Conservation (phyloP, 2,329 filamentous ascomycete species). For the Beauveria sp. region DNA sequence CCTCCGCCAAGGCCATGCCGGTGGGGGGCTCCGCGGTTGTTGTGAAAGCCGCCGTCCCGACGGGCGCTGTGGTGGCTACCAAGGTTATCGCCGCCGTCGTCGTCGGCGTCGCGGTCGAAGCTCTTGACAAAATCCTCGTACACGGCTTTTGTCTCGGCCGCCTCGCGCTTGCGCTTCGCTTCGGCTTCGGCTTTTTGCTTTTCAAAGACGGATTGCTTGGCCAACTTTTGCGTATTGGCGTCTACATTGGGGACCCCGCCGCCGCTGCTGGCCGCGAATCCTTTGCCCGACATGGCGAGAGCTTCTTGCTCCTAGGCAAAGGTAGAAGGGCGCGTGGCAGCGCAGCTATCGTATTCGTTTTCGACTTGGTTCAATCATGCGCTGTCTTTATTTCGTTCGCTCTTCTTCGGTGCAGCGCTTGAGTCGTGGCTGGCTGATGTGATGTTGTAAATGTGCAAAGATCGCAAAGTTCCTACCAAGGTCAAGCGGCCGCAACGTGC, state of each 20-base stretch:
- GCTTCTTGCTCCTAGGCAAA: neutral
- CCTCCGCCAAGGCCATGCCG: slow-evolving; percentile 23
- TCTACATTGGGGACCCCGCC: slow-evolving; percentile 61
- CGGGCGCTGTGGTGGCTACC: slow-evolving; percentile 5
- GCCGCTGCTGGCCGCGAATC: slow-evolving; percentile 29
- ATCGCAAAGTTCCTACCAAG: neutral
- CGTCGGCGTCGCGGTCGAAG: slow-evolving; percentile 55
- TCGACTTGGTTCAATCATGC: neutral
- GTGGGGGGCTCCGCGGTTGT: slow-evolving; percentile 14
- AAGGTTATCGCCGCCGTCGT: slow-evolving; percentile 25
- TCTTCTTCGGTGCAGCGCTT: neutral
- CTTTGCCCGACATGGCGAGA: slow-evolving; percentile 39
- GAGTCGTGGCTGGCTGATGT: neutral
- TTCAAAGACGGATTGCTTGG: slow-evolving; percentile 83
- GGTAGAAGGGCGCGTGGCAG: neutral
- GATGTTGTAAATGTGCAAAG: neutral
- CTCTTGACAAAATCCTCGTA: slow-evolving; percentile 83
- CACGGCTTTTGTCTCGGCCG: slow-evolving; percentile 78
- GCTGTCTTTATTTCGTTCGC: neutral
- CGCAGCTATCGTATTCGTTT: neutral
- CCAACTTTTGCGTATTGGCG: slow-evolving; percentile 69
- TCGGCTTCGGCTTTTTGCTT: slow-evolving; percentile 83
- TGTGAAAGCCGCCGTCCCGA: neutral
- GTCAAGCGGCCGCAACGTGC: neutral
- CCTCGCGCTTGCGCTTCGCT: slow-evolving; percentile 76